Conservation (phyloP, 129 eudicot species). For the Calendula officinalis region DNA sequence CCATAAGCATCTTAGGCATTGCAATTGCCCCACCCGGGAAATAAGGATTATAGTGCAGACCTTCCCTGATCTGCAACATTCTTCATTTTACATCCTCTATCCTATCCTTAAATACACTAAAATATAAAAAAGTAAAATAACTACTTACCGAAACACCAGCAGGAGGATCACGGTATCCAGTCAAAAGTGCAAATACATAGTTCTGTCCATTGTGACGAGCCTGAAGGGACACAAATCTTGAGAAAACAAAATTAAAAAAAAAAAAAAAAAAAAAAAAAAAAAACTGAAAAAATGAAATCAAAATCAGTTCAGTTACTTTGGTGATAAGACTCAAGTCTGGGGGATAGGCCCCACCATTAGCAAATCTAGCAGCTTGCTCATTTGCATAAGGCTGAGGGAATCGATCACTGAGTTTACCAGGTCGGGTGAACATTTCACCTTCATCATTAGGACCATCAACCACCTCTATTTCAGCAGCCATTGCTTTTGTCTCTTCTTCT, state of each 20-base stretch:
- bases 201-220: slow-evolving; percentile 93
- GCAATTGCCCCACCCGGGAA: slow-evolving; percentile 97
- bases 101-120: too few species aligned
- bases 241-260: neutral
- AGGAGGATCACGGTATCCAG: slow-evolving; percentile 91
- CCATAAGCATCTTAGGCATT: slow-evolving; percentile 91
- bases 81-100: too few species aligned
- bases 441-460: neutral
- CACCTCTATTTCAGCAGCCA: neutral
- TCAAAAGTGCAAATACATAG: slow-evolving; percentile 75
- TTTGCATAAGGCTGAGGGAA: neutral
- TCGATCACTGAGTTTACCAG: neutral
- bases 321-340: slow-evolving; percentile 89
- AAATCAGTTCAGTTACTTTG: slow-evolving; percentile 43
- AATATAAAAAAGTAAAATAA: neutral
- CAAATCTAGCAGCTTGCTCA: slow-evolving; percentile 72
- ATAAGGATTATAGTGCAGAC: slow-evolving; percentile 82
- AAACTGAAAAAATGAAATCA: neutral
- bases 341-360: slow-evolving; percentile 94
- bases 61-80: slow-evolving; percentile 67
- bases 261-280: too few species aligned
- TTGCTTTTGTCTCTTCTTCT: slow-evolving; percentile 77
- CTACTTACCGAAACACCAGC: slow-evolving; percentile 72
- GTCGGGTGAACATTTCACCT: neutral
- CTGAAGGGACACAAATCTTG: slow-evolving; percentile 29